These are phyloP conservation scores for Silene latifolia DNA, from an alignment of 148 eudicot genomes.

Conservation along the genomic window DNA sequence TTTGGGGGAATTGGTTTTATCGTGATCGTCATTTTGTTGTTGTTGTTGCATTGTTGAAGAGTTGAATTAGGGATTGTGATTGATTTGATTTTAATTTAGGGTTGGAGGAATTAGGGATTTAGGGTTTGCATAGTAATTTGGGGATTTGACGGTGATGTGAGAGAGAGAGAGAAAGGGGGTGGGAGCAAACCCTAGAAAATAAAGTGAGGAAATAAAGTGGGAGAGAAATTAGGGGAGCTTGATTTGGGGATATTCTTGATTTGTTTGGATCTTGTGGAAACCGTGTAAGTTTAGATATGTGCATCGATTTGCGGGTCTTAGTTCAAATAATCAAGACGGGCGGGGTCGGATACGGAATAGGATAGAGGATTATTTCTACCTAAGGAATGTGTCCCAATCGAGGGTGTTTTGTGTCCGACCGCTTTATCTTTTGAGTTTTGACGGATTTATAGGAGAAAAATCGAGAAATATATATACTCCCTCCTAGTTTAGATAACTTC, in stretches of 20 bases:
- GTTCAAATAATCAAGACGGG: too few relatives aligned
- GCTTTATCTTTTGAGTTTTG: too few relatives aligned
- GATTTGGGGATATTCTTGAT: neutral
- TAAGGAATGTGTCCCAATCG: too few relatives aligned
- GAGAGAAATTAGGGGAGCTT: neutral
- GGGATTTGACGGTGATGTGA: neutral
- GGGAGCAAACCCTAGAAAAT: neutral
- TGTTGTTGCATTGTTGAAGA: constrained; percentile 30
- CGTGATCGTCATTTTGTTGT: constrained; percentile 1
- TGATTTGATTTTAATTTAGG: constrained; percentile 3
- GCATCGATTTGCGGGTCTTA: too few relatives aligned
- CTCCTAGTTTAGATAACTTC: too few relatives aligned
- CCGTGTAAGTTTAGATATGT: too few relatives aligned
- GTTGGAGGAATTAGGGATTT: neutral
- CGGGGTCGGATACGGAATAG: too few relatives aligned
- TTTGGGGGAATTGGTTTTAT: neutral
- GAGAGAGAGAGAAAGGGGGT: neutral
- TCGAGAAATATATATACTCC: too few relatives aligned
- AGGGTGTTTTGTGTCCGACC: too few relatives aligned
- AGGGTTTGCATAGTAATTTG: neutral
- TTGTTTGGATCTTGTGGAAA: too few relatives aligned
- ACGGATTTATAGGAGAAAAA: too few relatives aligned
- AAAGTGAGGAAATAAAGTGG: neutral
- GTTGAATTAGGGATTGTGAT: neutral
- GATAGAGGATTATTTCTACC: too few relatives aligned